Percentiles rank a stretch among this genome's conserved stretches.
Conservation (phyloP, 192 early-diverging fungal genomes). For the Coemansia aciculifera region DNA sequence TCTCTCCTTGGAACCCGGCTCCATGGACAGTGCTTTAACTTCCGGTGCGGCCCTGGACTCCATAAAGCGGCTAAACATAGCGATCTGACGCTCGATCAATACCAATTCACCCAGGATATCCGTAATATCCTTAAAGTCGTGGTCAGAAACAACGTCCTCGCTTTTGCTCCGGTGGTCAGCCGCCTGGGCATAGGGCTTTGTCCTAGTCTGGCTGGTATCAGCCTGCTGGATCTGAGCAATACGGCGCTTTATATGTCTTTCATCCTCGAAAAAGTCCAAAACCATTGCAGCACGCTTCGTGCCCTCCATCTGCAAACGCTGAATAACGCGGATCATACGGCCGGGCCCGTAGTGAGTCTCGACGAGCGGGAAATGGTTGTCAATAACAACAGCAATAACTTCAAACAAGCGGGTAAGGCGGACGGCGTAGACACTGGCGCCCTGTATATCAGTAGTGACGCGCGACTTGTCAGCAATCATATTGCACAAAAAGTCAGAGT, state of each 20-base stretch:
- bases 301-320: slow-evolving; percentile 84
- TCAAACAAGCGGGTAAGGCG: slow-evolving; percentile 88
- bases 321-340: slow-evolving; percentile 83
- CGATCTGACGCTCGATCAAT: slow-evolving; percentile 73
- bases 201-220: slow-evolving; percentile 10
- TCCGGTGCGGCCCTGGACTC: slow-evolving; percentile 71
- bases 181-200: slow-evolving; percentile 15
- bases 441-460: slow-evolving; percentile 13
- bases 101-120: slow-evolving; percentile 79
- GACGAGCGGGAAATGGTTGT: slow-evolving; percentile 84
- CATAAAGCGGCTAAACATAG: slow-evolving; percentile 81
- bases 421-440: slow-evolving; percentile 65
- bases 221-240: slow-evolving; percentile 45
- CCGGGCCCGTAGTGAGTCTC: slow-evolving; percentile 85
- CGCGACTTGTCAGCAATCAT: slow-evolving; percentile 75
- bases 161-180: slow-evolving; percentile 15
- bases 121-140: slow-evolving; percentile 75
- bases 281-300: slow-evolving; percentile 77
- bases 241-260: slow-evolving; percentile 57
- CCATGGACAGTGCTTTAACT: slow-evolving; percentile 8
- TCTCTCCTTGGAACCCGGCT: slow-evolving; percentile 14
- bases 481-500: slow-evolving; percentile 79
- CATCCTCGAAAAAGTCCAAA: slow-evolving; percentile 79
- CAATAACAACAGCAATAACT: slow-evolving; percentile 80
- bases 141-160: slow-evolving; percentile 52